Base-by-base conservation (phyloP, 305 asterid species). In the Fraxinus dipetala region DNA sequence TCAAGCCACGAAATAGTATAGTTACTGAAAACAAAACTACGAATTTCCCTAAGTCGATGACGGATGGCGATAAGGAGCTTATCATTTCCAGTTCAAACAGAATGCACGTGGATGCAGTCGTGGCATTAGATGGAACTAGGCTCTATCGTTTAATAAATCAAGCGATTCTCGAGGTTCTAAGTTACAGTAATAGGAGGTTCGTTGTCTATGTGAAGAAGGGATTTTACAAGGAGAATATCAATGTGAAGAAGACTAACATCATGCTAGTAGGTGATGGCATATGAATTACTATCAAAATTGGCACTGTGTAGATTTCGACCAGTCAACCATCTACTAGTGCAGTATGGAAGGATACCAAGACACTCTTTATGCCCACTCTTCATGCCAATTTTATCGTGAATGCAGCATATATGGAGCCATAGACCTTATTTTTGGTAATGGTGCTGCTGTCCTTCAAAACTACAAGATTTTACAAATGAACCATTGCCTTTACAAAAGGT, bases 261-360 rank as follows among this genome's bases (percentile, higher is more conserved):
- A 94, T 93, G 99, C 84, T 95, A 24, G 86, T 94, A 0, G 99
- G 98, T 3, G 99, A 95, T 86, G 99, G 97, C 13, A 92, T 92
- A 9, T 97, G 98, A 28, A 56, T 87, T 6, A 95, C 96, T 2
- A 79, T 95, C 16, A 86, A 94, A 1, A 86, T 93, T 4, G 95
- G 98, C 98, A 3, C 95, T 95, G 2, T 94, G 97, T 95, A 22
- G 98, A 95, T 85, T 93, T 96, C 1, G 98, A 95, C 83, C 93
- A 90, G 11, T 95, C 98, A 0, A 96, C 98, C 76, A 91, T 95
- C 87, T 93, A 80, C 91, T 90, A 97, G 34, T 93, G 98, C 91
- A 94, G 98, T 87, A 91, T 94, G 87, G 98, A 94, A 30, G 97
- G 97, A 0, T 87, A 93, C 84, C 98, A 94, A 70, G 98, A 94